Conservation (phyloP, 1,284 basidiomycete genomes). For the Cystobasidiaceae sp. region DNA sequence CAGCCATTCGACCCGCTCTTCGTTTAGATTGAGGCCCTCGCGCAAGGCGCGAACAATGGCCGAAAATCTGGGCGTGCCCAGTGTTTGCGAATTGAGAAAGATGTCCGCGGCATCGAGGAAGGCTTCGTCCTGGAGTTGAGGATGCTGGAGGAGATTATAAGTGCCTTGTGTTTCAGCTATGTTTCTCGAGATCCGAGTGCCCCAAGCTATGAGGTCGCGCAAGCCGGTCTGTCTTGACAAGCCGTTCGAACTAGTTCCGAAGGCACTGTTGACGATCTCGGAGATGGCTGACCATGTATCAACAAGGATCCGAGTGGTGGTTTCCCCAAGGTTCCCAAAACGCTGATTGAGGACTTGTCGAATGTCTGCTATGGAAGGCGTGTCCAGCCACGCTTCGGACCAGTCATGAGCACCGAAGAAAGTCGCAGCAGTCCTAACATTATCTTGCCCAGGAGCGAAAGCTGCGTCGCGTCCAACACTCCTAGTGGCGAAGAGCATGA, state of each 20-base stretch:
- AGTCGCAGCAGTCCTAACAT: constrained; percentile 47
- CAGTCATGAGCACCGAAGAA: constrained; percentile 83
- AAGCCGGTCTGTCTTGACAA: constrained; percentile 58
- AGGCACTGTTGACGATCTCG: constrained; percentile 38
- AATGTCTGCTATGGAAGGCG: constrained; percentile 62
- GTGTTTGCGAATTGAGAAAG: constrained; percentile 68
- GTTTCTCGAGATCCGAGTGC: constrained; percentile 63
- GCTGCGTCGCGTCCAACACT: constrained; percentile 31
- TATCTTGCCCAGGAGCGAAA: neutral
- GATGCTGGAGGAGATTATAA: constrained; percentile 52
- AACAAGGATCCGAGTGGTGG: constrained; percentile 55
- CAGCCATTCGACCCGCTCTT: constrained; percentile 39
- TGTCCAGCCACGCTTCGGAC: constrained; percentile 60
- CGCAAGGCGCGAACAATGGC: constrained; percentile 4
- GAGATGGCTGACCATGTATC: constrained; percentile 59
- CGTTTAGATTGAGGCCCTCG: constrained; percentile 18
- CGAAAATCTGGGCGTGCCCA: neutral
- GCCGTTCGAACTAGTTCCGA: constrained; percentile 46
- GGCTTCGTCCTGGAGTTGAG: constrained; percentile 77
- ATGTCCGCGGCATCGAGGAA: constrained; percentile 86
- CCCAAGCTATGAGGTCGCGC: constrained; percentile 84
- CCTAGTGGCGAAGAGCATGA: constrained; percentile 49
- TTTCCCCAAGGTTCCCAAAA: constrained; percentile 59
- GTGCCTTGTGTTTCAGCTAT: constrained; percentile 53
- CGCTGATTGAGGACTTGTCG: constrained; percentile 61